These are phyloP conservation scores for Pseudognaphalium luteoalbum DNA, from an alignment of 129 eudicot species.

Conservation along the genomic window DNA sequence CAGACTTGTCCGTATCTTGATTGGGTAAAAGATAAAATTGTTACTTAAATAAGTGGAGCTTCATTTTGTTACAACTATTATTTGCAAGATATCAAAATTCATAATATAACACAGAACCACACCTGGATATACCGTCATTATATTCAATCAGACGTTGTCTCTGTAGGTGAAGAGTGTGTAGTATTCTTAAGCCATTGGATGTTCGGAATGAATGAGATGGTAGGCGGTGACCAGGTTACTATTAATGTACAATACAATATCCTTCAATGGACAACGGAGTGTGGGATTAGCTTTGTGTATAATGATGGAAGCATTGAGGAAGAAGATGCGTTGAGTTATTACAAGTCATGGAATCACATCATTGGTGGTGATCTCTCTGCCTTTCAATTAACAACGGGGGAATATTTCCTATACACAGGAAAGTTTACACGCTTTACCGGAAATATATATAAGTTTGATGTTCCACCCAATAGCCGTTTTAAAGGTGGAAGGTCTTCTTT, in stretches of 20 bases:
- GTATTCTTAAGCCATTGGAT: conserved; percentile 6
- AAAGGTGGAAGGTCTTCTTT: neutral
- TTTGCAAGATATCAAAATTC: neutral
- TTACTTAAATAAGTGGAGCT: too few species aligned
- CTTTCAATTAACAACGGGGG: neutral
- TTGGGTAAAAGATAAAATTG: too few species aligned
- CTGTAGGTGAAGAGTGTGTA: neutral
- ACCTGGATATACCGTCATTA: too few species aligned
- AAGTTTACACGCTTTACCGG: neutral
- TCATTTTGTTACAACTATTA: neutral
- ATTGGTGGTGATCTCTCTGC: conserved; percentile 9
- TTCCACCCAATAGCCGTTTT: neutral
- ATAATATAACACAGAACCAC: neutral
- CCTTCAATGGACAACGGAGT: neutral
- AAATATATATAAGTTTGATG: too few species aligned
- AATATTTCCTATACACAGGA: neutral
- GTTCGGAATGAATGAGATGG: conserved; percentile 9
- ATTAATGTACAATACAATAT: neutral
- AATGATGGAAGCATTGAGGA: neutral
- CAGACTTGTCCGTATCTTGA: neutral
- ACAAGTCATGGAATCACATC: conserved; percentile 9
- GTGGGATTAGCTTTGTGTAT: neutral
- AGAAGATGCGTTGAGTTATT: neutral
- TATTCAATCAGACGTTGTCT: neutral
- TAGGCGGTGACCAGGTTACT: neutral